Evolutionary conservation across 306 rosid genomes (phyloP).

Genomic region (Oemleria cerasiformis): DNA sequence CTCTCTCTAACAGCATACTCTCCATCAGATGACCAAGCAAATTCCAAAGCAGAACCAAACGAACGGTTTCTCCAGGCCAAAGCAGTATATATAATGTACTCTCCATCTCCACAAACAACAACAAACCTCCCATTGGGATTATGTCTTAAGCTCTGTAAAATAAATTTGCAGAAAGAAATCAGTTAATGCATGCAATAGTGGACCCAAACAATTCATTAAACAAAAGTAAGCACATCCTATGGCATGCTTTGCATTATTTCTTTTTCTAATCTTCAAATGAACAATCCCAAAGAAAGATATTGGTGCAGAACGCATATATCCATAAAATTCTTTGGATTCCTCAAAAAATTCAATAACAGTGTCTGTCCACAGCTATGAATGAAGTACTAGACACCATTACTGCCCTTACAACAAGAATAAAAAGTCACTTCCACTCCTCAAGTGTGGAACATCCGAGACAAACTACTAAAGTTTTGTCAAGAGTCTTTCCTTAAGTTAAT

Average conservation of each 20-base stretch:
- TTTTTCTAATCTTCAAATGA: neutral
- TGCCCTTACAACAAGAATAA: neutral
- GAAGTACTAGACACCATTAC: neutral
- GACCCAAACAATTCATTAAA: conserved; percentile 17
- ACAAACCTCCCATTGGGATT: conserved; percentile 99
- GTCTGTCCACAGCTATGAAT: neutral
- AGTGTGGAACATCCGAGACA: no score
- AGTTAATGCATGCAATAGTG: conserved; percentile 3
- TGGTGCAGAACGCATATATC: neutral
- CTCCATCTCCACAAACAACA: conserved; percentile 99
- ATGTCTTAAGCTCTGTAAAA: conserved; percentile 82
- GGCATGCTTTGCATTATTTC: neutral
- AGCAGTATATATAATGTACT: conserved; percentile 93
- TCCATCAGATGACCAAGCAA: conserved; percentile 95
- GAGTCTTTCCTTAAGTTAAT: no score
- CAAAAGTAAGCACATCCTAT: neutral
- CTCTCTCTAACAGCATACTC: conserved; percentile 96
- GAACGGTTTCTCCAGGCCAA: conserved; percentile 99
- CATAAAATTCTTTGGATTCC: conserved; percentile 6
- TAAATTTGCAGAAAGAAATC: conserved; percentile 11
- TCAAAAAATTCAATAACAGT: neutral
- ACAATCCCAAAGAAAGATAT: neutral
- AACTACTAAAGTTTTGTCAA: no score
- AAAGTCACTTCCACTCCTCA: neutral
- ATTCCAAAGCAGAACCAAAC: conserved; percentile 96